Evolutionary conservation across 345 rosid species (phyloP).

Genomic region (Capsella bursapastoris): DNA sequence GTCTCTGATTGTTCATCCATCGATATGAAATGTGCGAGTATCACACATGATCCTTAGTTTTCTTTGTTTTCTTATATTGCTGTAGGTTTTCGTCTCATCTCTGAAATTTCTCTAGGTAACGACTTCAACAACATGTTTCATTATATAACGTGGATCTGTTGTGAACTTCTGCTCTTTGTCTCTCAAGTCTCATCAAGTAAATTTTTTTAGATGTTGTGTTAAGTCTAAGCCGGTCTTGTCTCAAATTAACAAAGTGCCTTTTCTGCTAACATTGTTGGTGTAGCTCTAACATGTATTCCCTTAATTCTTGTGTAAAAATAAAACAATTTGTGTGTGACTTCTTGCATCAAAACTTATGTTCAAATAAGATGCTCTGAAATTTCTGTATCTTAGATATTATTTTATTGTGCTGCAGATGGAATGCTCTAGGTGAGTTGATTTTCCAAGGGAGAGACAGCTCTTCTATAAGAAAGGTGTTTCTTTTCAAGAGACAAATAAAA

Average conservation of each 20-base stretch:
- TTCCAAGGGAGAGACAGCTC: conserved; percentile 2
- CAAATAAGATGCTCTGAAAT: conserved; percentile 3
- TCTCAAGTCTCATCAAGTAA: conserved; percentile 6
- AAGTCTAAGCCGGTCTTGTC: neutral
- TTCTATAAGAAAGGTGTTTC: conserved; percentile 11
- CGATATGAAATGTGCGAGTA: neutral
- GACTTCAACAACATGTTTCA: neutral
- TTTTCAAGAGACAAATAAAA: conserved; percentile 9
- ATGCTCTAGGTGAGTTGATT: conserved; percentile 19
- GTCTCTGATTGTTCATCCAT: conserved; percentile 4
- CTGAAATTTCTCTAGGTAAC: conserved; percentile 5
- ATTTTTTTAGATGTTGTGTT: neutral
- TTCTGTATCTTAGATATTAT: neutral
- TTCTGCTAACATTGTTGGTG: conserved; percentile 1
- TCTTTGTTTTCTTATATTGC: neutral
- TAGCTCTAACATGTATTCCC: neutral
- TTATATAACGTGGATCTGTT: conserved; percentile 23
- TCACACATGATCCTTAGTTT: neutral
- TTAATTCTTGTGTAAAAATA: neutral
- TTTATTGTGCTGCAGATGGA: conserved; percentile 12
- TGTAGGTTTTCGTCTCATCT: neutral
- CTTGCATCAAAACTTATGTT: neutral
- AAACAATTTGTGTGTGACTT: neutral
- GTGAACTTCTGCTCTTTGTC: neutral
- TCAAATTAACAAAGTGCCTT: neutral